Conservation (phyloP, 371 early-diverging fungal genomes). For the Vittaforma corneae region DNA sequence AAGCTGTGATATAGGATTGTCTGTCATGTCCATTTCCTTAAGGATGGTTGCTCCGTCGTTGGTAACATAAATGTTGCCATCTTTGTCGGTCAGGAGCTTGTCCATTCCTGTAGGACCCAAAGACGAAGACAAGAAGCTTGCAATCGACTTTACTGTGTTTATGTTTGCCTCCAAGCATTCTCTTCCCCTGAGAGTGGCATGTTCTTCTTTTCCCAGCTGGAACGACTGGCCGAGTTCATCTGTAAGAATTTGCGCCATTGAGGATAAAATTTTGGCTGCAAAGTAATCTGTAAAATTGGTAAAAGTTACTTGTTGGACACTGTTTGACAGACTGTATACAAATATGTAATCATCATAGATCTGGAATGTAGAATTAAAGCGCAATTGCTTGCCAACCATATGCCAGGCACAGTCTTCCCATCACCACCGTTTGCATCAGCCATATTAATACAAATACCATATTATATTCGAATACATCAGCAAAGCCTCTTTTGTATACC, state of each 20-base stretch:
- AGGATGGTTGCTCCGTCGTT: constrained; percentile 99
- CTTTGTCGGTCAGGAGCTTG: constrained; percentile 93
- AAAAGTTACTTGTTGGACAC: too few relatives aligned
- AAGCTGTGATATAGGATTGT: constrained; percentile 92
- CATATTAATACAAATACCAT: too few relatives aligned
- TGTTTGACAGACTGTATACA: too few relatives aligned
- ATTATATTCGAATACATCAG: not conserved
- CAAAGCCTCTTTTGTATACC: not conserved
- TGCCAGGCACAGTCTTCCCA: too few relatives aligned
- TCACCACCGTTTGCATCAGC: too few relatives aligned
- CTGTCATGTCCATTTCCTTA: constrained; percentile 82
- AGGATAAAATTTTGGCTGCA: constrained; percentile 6
- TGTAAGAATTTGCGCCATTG: constrained; percentile 21
- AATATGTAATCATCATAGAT: too few relatives aligned
- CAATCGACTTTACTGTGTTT: constrained; percentile 82
- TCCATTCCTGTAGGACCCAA: constrained; percentile 96
- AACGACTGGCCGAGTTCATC: constrained; percentile 49
- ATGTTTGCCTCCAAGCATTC: constrained; percentile 65
- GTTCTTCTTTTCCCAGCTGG: constrained; percentile 23
- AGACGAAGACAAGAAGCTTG: constrained; percentile 85
- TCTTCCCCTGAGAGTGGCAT: constrained; percentile 13
- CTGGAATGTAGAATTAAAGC: too few relatives aligned
- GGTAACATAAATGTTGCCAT: constrained; percentile 95
- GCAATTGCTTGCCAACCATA: too few relatives aligned
- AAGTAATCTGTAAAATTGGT: too few relatives aligned